These are phyloP conservation scores for Rhizophagus prolifer DNA, from an alignment of 192 early-diverging fungal genomes.

Conservation along the genomic window DNA sequence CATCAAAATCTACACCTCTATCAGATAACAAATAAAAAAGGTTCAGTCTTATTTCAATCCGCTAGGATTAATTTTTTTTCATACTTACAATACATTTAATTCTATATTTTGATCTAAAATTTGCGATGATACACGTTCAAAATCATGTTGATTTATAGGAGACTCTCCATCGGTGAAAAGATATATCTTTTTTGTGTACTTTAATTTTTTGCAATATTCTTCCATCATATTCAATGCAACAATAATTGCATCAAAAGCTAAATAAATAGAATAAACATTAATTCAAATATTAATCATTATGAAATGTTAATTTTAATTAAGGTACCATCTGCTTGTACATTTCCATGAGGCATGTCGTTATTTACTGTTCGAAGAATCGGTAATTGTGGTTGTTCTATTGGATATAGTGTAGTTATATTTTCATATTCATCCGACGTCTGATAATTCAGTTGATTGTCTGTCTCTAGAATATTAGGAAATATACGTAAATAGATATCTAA, in stretches of 20 bases:
- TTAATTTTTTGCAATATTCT: slow-evolving; percentile 54
- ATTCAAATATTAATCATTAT: slow-evolving; percentile 13
- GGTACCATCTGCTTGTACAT: slow-evolving; percentile 53
- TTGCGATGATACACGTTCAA: slow-evolving; percentile 36
- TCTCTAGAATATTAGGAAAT: slow-evolving; percentile 40
- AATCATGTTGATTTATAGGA: slow-evolving; percentile 48
- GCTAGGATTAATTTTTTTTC: background rate
- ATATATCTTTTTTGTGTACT: slow-evolving; percentile 67
- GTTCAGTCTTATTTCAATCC: too few relatives aligned
- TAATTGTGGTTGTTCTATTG: slow-evolving; percentile 45
- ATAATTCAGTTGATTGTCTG: slow-evolving; percentile 51
- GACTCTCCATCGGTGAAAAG: slow-evolving; percentile 62
- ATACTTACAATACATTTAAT: slow-evolving; percentile 56
- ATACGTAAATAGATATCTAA: background rate
- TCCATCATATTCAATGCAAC: slow-evolving; percentile 56
- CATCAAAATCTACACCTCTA: slow-evolving; percentile 25
- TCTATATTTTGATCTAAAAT: slow-evolving; percentile 35
- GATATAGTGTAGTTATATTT: slow-evolving; percentile 39
- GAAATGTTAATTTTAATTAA: background rate
- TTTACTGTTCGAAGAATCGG: slow-evolving; percentile 51
- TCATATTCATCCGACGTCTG: slow-evolving; percentile 37
- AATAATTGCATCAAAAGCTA: slow-evolving; percentile 68
- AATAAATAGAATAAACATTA: background rate
- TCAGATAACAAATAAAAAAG: background rate
- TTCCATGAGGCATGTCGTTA: slow-evolving; percentile 38